Base-by-base conservation (phyloP, 148 eudicot genomes). In the Silene conica region DNA sequence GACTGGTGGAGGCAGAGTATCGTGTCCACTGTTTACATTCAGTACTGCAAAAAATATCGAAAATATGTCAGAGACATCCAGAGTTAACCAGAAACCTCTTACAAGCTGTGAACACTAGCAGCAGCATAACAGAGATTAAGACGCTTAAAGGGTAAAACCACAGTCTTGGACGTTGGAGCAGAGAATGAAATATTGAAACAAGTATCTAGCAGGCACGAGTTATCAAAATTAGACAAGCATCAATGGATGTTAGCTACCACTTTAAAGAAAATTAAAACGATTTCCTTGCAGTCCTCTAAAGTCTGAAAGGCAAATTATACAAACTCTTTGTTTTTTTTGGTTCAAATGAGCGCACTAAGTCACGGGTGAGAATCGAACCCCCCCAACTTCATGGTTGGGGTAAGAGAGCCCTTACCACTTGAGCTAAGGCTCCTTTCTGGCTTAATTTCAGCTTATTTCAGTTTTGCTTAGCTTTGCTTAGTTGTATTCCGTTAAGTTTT, bases 21-120 rank as follows among this genome's bases (percentile, higher is more conserved):
- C 76, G 38, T 75, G 68, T 63, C 84, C 80, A 69, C 76, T 79
- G 81, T 79, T 87, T 73, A 81, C 87, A 83, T 76, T 80, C 65
- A 94, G 70, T 46, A 73, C 98, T 94, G 96, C 86, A 85, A n/a
- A 69, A 50, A 52, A 70, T 19, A 58, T 34, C 7, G 5, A n/a
- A 28, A 31, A 65, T 0, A 31, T 57, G 65, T 75, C 76, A 80
- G 60, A 50, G 19, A 46, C 67, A 25, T 5, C 8, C 13, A 31
- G 7, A 31, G n/a, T 10, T 1, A 16, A 64, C 68, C 8, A 28
- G 6, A 64, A 63, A 67, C 1, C 13, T 19, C 8, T 23, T 25
- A 48, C 46, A 77, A n/a, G 34, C 34, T 22, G 18, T 7, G 0
- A 48, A 19, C 31, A 60, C 23, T 7, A 21, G 16, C 14, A 50